phyloP scores from a whole-genome alignment of 1,139 yeast genomes.

The Yamadazyma taylorii region DNA sequence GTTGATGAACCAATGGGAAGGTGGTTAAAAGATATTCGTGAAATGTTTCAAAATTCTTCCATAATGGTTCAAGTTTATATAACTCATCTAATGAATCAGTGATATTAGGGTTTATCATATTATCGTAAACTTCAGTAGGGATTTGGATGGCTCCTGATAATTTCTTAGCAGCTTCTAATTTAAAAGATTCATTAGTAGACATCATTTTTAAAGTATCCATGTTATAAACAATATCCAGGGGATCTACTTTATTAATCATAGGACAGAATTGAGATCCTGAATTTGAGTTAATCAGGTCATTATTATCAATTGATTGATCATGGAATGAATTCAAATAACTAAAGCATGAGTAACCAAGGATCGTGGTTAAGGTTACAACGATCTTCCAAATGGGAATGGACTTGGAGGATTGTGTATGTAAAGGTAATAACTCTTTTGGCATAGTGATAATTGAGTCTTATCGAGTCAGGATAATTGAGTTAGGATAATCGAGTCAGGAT shows the following conservation, averaged over 20 bases:
- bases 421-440: constrained; percentile 1
- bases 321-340: too few relatives aligned
- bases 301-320: too few relatives aligned
- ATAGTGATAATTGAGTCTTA: too few relatives aligned
- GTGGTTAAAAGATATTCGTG: constrained; percentile 28
- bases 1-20: constrained; percentile 33
- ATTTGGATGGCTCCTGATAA: constrained; percentile 57
- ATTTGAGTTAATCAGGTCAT: too few relatives aligned
- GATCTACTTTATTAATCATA: constrained; percentile 31
- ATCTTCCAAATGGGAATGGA: neutral
- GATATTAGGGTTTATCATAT: constrained; percentile 28
- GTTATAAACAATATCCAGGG: constrained; percentile 22
- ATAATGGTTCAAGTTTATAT: constrained; percentile 27
- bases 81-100: constrained; percentile 25
- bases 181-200: constrained; percentile 39
- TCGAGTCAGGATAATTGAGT: too few relatives aligned
- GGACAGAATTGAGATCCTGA: constrained; percentile 27
- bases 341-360: neutral
- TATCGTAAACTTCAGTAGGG: constrained; percentile 64
- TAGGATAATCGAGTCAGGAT: too few relatives aligned
- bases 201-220: constrained; percentile 26
- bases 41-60: constrained; percentile 33
- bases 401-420: neutral
- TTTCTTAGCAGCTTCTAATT: constrained; percentile 39
- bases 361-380: neutral